These are phyloP conservation scores for Saccharomycopsis synnaedendra DNA, from an alignment of 805 yeast genomes.

Conservation along the genomic window DNA sequence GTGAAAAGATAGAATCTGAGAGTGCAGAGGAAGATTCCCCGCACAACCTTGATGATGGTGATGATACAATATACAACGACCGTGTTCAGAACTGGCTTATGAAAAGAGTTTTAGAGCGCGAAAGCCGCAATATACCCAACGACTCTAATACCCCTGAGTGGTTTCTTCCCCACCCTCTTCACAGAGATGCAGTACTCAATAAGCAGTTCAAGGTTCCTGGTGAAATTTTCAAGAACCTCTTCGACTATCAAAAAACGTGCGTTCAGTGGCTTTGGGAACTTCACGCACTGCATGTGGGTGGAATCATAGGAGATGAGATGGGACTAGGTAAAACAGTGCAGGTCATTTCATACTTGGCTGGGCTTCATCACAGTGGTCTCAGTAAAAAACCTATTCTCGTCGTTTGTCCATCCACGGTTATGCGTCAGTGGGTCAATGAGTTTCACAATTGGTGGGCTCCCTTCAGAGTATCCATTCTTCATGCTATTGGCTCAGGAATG, in stretches of 20 bases:
- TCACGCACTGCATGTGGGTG: slow-evolving; percentile 83
- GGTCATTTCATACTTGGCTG: slow-evolving; percentile 82
- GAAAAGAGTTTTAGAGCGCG: slow-evolving; percentile 16
- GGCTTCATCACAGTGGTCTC: slow-evolving; percentile 70
- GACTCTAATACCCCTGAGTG: slow-evolving; percentile 40
- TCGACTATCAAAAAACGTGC: slow-evolving; percentile 91
- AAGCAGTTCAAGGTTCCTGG: slow-evolving; percentile 74
- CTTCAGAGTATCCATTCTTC: slow-evolving; percentile 71
- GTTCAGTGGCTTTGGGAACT: slow-evolving; percentile 97
- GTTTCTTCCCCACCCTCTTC: slow-evolving; percentile 64
- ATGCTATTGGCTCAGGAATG: slow-evolving; percentile 91
- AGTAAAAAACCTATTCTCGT: slow-evolving; percentile 69
- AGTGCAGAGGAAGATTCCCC: slow-evolving; percentile 18
- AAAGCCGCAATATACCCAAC: neutral
- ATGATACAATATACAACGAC: slow-evolving; percentile 48
- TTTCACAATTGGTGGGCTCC: slow-evolving; percentile 99
- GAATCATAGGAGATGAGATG: slow-evolving; percentile 97
- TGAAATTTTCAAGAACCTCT: slow-evolving; percentile 74
- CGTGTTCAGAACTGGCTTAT: slow-evolving; percentile 52
- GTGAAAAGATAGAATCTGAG: slow-evolving; percentile 17
- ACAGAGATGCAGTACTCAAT: slow-evolving; percentile 65
- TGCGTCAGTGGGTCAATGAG: slow-evolving; percentile 96
- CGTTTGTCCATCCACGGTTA: slow-evolving; percentile 94
- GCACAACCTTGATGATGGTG: slow-evolving; percentile 53
- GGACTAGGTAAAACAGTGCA: slow-evolving; percentile 95